Evolutionary conservation across 352 stramenopile species (phyloP).

Genomic region (Phytopythium delawarense): DNA sequence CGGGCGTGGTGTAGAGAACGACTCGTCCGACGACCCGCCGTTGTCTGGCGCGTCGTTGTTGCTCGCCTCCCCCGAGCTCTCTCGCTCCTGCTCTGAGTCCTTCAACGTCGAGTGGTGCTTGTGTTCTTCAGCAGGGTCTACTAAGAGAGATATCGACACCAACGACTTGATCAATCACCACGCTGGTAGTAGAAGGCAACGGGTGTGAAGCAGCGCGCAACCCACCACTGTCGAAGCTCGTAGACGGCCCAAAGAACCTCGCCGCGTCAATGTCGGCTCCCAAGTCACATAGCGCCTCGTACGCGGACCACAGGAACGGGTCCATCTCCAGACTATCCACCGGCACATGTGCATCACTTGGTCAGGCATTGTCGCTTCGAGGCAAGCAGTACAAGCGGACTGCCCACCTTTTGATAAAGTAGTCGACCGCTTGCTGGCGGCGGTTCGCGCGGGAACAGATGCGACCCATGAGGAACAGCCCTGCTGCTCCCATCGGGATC

Average conservation of each 20-base stretch:
- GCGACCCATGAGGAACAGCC: constrained; percentile 89
- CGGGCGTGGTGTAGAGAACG: constrained; percentile 28
- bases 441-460: constrained; percentile 89
- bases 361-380: background rate
- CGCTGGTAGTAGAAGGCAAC: background rate
- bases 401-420: constrained; percentile 81
- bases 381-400: background rate
- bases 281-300: constrained; percentile 92
- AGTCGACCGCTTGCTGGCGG: constrained; percentile 87
- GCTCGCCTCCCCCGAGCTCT: constrained; percentile 10
- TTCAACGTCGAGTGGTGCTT: background rate
- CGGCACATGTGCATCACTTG: constrained; percentile 1
- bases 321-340: constrained; percentile 83
- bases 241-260: constrained; percentile 56
- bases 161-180: background rate
- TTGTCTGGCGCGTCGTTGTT: constrained; percentile 20
- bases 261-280: constrained; percentile 67
- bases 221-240: constrained; percentile 32
- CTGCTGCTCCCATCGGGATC: constrained; percentile 86
- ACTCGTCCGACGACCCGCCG: constrained; percentile 16
- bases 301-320: constrained; percentile 90
- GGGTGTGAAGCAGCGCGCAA: background rate
- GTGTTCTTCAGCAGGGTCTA: constrained; percentile 13
- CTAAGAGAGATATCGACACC: background rate
- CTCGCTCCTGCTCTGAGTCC: background rate